Percentiles rank a stretch among this genome's conserved stretches.
phyloP scores from a whole-genome alignment of 1,284 basidiomycete species.

The Pseudozyma pruni region DNA sequence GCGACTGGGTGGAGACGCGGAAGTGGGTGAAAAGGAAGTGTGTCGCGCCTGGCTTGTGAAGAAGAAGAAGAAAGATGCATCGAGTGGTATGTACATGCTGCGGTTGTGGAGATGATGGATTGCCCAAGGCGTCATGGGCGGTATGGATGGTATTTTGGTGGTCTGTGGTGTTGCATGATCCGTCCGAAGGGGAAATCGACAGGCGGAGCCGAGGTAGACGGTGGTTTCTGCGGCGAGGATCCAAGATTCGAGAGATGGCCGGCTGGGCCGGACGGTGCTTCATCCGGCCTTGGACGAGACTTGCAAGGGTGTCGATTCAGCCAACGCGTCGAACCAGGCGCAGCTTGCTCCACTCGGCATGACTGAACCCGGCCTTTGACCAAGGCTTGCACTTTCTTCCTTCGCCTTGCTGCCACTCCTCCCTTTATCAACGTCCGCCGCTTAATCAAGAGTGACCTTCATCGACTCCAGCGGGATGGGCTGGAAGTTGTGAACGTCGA shows the following conservation, averaged over 20 bases:
- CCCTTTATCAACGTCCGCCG: background rate
- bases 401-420: constrained; percentile 3
- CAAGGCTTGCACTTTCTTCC: background rate
- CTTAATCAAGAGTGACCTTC: constrained; percentile 66
- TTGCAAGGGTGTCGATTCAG: no score
- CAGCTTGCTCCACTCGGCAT: no score
- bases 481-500: constrained; percentile 86
- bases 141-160: background rate
- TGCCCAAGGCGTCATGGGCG: constrained; percentile 1
- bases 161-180: constrained; percentile 12
- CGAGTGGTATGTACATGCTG: constrained; percentile 23
- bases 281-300: no score
- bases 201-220: no score
- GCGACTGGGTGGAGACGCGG: background rate
- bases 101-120: background rate
- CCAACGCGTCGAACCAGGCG: no score
- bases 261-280: no score
- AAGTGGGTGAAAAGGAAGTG: background rate
- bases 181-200: background rate
- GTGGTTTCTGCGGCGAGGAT: no score
- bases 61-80: constrained; percentile 17
- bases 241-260: no score
- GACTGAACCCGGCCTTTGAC: no score
- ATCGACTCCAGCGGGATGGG: constrained; percentile 68
- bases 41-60: constrained; percentile 6